Percentiles rank a stretch among this genome's conserved stretches.
Evolutionary conservation across 306 rosid species (phyloP).

Genomic region (Rosa lucieae): DNA sequence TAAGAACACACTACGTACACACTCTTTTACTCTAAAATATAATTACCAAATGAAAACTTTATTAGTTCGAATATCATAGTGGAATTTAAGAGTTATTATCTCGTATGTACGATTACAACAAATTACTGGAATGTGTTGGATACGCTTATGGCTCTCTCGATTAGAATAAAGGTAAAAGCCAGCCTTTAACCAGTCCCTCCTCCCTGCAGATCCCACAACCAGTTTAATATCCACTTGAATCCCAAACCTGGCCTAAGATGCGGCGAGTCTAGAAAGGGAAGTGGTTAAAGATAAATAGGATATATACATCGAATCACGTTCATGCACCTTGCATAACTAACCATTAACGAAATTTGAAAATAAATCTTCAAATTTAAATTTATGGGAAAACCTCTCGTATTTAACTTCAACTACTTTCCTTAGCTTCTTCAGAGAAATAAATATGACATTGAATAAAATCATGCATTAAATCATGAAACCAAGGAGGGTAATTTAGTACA

Average conservation of each 20-base stretch:
- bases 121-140: too few species aligned
- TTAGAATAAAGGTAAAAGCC: not conserved
- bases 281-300: not conserved
- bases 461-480: not conserved
- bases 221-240: not conserved
- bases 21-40: too few species aligned
- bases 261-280: not conserved
- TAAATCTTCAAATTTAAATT: not conserved
- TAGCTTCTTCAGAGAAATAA: not conserved
- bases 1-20: too few species aligned
- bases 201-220: not conserved
- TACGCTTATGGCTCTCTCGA: not conserved
- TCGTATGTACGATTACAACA: too few species aligned
- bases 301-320: not conserved
- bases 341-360: not conserved
- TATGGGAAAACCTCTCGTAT: not conserved
- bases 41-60: too few species aligned
- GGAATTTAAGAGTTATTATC: too few species aligned
- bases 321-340: constrained; percentile 1
- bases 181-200: not conserved
- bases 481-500: constrained; percentile 26
- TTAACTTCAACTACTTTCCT: not conserved
- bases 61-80: too few species aligned
- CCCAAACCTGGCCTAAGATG: not conserved
- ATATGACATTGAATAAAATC: not conserved